Conservation (phyloP, 164 flowering plant genomes). For the Akebia trifoliata region DNA sequence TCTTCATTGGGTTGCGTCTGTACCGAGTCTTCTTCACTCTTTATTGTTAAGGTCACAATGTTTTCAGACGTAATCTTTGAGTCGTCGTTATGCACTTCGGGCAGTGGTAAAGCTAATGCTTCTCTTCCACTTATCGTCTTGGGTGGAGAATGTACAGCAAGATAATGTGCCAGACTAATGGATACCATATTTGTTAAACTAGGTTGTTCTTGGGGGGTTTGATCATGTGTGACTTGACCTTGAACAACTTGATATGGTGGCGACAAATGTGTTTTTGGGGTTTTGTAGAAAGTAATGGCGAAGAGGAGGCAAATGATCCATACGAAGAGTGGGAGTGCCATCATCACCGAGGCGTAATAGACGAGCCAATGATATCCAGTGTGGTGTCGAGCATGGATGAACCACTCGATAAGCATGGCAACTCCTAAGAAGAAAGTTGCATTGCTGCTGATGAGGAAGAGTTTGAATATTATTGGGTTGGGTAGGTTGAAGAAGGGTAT, state of each 20-base stretch:
- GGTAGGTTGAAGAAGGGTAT: not conserved
- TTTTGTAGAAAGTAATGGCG: not conserved
- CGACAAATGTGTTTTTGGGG: not conserved
- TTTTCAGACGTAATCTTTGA: too few relatives aligned
- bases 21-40: too few relatives aligned
- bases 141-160: too few relatives aligned
- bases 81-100: too few relatives aligned
- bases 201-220: not conserved
- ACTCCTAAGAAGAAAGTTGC: not conserved
- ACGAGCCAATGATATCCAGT: not conserved
- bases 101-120: too few relatives aligned
- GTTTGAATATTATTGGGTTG: slow-evolving; percentile 1
- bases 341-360: not conserved
- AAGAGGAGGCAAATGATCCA: not conserved
- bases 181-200: too few relatives aligned
- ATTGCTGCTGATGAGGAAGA: not conserved
- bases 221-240: not conserved
- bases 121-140: too few relatives aligned
- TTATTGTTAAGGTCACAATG: too few relatives aligned
- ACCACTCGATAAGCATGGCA: slow-evolving; percentile 1
- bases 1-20: too few relatives aligned
- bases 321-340: not conserved
- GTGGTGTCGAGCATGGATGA: not conserved
- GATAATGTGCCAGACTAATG: too few relatives aligned
- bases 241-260: not conserved